These are phyloP conservation scores for Croton setiger DNA, from an alignment of 441 rosid species.

Conservation along the genomic window DNA sequence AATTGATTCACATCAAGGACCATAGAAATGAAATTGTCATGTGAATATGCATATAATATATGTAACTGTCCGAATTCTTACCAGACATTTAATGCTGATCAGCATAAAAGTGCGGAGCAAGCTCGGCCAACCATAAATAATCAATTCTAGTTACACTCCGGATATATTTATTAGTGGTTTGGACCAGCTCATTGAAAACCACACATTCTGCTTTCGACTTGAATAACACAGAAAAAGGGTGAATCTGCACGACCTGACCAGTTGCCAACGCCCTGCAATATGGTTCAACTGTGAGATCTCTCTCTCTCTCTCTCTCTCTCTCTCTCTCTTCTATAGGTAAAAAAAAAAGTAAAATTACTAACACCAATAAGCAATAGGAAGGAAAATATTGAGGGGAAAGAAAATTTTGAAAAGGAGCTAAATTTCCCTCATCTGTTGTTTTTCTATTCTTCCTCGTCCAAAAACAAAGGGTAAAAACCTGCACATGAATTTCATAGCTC, in stretches of 20 bases:
- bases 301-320: background rate
- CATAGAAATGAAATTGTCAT: background rate
- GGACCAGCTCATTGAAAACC: conserved; percentile 78
- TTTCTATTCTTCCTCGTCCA: too few relatives aligned
- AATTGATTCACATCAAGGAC: background rate
- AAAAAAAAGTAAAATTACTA: background rate
- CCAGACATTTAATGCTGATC: conserved; percentile 36
- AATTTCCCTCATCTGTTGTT: too few relatives aligned
- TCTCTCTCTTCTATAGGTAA: background rate
- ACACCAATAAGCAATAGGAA: too few relatives aligned
- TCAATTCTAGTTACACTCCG: conserved; percentile 74
- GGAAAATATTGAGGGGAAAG: too few relatives aligned
- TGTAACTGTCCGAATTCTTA: conserved; percentile 21
- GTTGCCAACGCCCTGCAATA: conserved; percentile 80
- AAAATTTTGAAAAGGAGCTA: too few relatives aligned
- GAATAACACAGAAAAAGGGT: conserved; percentile 79
- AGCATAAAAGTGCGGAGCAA: conserved; percentile 82
- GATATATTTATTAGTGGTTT: conserved; percentile 75
- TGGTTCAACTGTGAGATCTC: conserved; percentile 10
- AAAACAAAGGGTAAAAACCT: conserved; percentile 3
- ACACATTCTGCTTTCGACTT: conserved; percentile 75
- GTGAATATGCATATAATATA: too few relatives aligned
- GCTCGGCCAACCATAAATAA: conserved; percentile 77
- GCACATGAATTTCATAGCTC: conserved; percentile 17
- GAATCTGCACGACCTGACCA: conserved; percentile 77